Evolutionary conservation across 2,329 filamentous ascomycete species (phyloP).

Genomic region (Fusarium humuli): DNA sequence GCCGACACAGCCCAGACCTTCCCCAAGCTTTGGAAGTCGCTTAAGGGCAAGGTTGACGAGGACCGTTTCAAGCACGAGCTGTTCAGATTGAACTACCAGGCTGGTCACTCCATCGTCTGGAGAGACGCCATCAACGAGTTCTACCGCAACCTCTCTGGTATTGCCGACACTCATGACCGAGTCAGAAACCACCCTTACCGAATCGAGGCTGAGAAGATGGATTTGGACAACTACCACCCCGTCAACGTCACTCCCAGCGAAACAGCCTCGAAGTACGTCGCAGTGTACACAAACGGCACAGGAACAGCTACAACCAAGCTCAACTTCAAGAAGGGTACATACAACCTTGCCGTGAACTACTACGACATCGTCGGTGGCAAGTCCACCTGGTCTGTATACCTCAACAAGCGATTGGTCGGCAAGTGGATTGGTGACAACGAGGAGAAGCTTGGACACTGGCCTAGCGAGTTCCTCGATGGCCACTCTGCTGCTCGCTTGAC

Average conservation of each 20-base stretch:
- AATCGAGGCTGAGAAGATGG: constrained; percentile 77
- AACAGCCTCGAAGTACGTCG: constrained; percentile 60
- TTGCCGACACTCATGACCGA: constrained; percentile 66
- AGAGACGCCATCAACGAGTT: constrained; percentile 74
- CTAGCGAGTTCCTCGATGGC: constrained; percentile 70
- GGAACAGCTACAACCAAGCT: constrained; percentile 18
- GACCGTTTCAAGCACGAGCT: constrained; percentile 70
- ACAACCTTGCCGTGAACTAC: constrained; percentile 75
- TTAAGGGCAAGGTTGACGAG: constrained; percentile 67
- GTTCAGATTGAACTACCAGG: constrained; percentile 72
- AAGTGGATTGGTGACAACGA: constrained; percentile 71
- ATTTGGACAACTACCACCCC: constrained; percentile 66
- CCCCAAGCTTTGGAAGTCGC: constrained; percentile 62
- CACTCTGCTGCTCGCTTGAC: constrained; percentile 73
- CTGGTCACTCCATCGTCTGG: constrained; percentile 78
- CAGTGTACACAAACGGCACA: constrained; percentile 14
- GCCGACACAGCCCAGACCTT: constrained; percentile 72
- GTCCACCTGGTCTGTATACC: constrained; percentile 64
- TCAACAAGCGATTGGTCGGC: constrained; percentile 66
- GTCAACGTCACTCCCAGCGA: constrained; percentile 69
- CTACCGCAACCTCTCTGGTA: constrained; percentile 67
- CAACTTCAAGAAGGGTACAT: constrained; percentile 55
- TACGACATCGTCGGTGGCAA: constrained; percentile 71
- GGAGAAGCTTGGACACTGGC: constrained; percentile 67
- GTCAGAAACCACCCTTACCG: constrained; percentile 72